A percentile compares a stretch with the other conserved stretches of the same genome.
Evolutionary conservation across 1,139 yeast genomes (phyloP).

Genomic region (Arxiozyma telluris): DNA sequence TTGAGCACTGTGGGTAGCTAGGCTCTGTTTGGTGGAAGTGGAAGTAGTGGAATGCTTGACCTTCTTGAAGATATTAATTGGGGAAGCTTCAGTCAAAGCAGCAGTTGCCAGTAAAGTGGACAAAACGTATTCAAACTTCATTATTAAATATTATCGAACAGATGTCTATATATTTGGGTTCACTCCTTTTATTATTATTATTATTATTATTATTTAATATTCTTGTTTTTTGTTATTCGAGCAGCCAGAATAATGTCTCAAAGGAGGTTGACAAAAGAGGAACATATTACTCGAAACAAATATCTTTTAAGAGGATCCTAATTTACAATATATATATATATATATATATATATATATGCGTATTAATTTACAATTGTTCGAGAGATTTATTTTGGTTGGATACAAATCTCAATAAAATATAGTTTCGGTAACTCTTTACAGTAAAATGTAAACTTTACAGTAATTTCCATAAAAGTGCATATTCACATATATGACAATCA

Average conservation of each 20-base stretch:
- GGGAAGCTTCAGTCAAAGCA: constrained; percentile 16
- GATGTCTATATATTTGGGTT: neutral
- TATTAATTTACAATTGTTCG: neutral
- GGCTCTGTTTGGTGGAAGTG: neutral
- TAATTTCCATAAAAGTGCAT: neutral
- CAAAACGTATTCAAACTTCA: constrained; percentile 11
- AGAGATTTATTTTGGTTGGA: neutral
- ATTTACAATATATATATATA: too few species aligned
- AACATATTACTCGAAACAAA: neutral
- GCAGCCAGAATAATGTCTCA: too few species aligned
- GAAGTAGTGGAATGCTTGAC: neutral
- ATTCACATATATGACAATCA: neutral
- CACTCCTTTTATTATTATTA: too few species aligned
- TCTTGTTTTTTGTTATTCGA: neutral
- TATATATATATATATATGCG: too few species aligned
- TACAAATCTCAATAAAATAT: neutral
- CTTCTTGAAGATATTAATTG: constrained; percentile 8
- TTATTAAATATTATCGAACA: constrained; percentile 2
- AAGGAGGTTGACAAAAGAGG: too few species aligned
- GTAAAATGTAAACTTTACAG: neutral
- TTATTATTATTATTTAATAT: too few species aligned
- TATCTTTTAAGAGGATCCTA: neutral
- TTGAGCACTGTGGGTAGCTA: neutral
- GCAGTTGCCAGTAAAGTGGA: constrained; percentile 16
- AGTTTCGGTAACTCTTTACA: neutral